Base-by-base conservation (phyloP, 257 asterid species). In the Nicotiana obtusifolia region DNA sequence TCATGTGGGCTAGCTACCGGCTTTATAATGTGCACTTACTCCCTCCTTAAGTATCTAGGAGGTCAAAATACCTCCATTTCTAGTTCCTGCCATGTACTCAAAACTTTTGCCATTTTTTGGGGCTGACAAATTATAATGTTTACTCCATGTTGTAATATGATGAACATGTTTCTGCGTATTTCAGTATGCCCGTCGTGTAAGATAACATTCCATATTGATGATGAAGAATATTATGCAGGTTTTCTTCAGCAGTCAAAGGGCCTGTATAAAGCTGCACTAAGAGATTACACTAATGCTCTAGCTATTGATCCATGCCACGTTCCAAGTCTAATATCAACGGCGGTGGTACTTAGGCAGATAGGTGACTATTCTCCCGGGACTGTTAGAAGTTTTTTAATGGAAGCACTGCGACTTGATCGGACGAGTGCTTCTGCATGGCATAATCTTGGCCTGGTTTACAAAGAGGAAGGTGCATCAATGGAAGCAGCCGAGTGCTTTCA, bases 201-300 rank as follows among this genome's bases (percentile, higher is more conserved):
- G n/a, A n/a, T n/a, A n/a, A n/a, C n/a, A n/a, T n/a, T n/a, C n/a
- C n/a, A n/a, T n/a, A n/a, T 37, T 44, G 9, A 75, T 73, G 13
- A 33, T 65, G 77, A 15, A 69, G 33, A 67, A 73, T 59, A 62
- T 28, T 56, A 11, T 77, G 87, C 91, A 95, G 99, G 99, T 83
- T 82, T 90, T 87, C 94, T 94, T 73, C 86, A 92, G 9, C 98
- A 92, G 88, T 94, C 96, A 5, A 88, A 84, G 85, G 95, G 91
- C 66, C 81, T 83, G 24, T 44, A 76, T 65, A 88, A 86, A 84
- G 97, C 93, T 88, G 97, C 99, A 16, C 84, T 92, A 33, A 81
- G 53, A 59, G 91, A 92, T 9, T 94, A 84, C 47, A 78, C 49
- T 24, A 86, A 86, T 2, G 96, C 98, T 82, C 88, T 92, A 64